phyloP scores from a whole-genome alignment of 169 alveolate species.

The Plasmodium vivax region DNA sequence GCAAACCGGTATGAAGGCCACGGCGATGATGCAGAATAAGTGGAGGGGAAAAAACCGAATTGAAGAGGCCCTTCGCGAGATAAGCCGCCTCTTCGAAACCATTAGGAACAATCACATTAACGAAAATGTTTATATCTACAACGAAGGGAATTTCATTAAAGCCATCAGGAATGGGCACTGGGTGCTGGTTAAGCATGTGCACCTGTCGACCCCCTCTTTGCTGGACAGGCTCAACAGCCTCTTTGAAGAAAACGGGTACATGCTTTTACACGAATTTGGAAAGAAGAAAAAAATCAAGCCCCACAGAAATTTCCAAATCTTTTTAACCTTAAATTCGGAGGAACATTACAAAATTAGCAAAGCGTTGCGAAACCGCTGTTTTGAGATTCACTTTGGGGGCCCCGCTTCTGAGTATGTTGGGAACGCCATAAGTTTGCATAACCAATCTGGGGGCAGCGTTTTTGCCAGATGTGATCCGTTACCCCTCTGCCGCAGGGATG shows the following conservation, averaged over 20 bases:
- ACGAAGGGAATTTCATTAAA: constrained; percentile 90
- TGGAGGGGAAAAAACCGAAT: constrained; percentile 1
- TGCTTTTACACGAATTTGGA: constrained; percentile 84
- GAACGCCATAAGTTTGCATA: background rate
- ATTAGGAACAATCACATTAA: constrained; percentile 45
- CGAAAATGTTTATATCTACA: constrained; percentile 79
- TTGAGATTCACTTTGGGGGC: constrained; percentile 83
- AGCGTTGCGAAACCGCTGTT: constrained; percentile 93
- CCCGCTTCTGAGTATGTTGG: constrained; percentile 7
- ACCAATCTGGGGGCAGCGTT: background rate
- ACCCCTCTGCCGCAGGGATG: background rate
- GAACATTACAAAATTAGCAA: constrained; percentile 84
- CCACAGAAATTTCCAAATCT: constrained; percentile 92
- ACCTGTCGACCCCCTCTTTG: constrained; percentile 92
- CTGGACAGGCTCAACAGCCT: constrained; percentile 94
- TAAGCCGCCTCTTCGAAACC: background rate
- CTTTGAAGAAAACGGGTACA: constrained; percentile 89
- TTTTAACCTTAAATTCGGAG: constrained; percentile 84
- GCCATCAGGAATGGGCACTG: constrained; percentile 94
- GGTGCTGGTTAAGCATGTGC: constrained; percentile 92
- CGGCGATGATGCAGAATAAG: background rate
- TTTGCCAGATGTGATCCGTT: background rate
- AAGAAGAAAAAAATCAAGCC: constrained; percentile 88
- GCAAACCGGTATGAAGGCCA: background rate
- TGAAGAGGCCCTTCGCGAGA: background rate